Evolutionary conservation across 331 rosid species (phyloP), one percentile per base, ranked within the genome.

Genomic region (Erythrophleum ivorense): DNA sequence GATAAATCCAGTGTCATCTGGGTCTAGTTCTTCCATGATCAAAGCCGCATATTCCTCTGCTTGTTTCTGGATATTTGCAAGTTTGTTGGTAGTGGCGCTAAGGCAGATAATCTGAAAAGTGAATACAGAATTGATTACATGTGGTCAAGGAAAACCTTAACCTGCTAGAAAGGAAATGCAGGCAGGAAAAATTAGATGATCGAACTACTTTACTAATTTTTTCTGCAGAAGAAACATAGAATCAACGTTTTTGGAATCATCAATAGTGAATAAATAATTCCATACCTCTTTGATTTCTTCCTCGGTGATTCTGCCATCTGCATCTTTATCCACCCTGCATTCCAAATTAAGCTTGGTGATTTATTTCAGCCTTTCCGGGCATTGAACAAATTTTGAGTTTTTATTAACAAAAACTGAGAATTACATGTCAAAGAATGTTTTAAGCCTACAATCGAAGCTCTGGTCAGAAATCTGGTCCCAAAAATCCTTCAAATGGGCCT

Each of bases 1-100:
- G 74, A 93, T 93, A 85, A 88, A 87, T 77, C 91, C 92, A 8
- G 87, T 69, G 48, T 72, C 71, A 72, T 90, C 91, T 9, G 97
- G 94, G 80, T 93, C 97, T 40, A 93, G 90, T 86, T 93, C 97
- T 82, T 93, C 97, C 97, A 93, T 93, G 83, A 93, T 91, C 87
- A 93, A 71, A 75, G 94, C 92, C 0, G 97, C 97, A 81, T 91
- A 93, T 75, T 86, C 92, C 70, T 74, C 90, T 53, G 97, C 97
- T 84, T 91, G 94, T 59, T 72, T 84, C 84, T 93, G 91, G 80
- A 91, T 90, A 83, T 83, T 93, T 78, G 91, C 41, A 31, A 93
- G 87, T 66, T 91, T 87, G 92, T 93, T 91, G 77, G 97, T 88
- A 54, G 94, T 87, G 59, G 97, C 97, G 57, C 94, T 91, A 13